Base-by-base conservation (phyloP, 1,139 yeast species). In the Magnusiomyces clavatus region DNA sequence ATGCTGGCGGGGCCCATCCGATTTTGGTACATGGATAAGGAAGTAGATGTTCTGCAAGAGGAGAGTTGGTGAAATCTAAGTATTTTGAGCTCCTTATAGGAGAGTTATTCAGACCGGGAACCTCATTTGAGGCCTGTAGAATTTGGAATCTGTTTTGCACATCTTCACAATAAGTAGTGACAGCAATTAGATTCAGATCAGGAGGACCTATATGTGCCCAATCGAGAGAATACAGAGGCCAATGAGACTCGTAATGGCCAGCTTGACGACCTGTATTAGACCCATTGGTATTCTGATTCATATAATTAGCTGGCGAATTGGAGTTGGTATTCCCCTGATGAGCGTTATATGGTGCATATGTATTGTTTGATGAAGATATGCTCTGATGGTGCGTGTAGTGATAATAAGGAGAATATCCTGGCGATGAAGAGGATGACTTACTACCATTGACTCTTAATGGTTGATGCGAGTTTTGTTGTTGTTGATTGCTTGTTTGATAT, bases 131-230 rank as follows among this genome's bases (percentile, higher is more conserved):
- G 10, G 60, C 59, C 31, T 60, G 59, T 4, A 60, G 38, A 31
- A 64, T 56, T 49, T 63, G 66, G 29, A 64, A 58, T 41, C 56
- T 53, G 29, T 51, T 54, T 14, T 49, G 43, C 17, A 43, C 34
- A 47, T 86, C 92, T 65, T 87, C 96, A 52, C 84, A 76, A 64
- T 80, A 84, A 0, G 94, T 77, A 14, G 83, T 76, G 34, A 85
- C 66, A 0, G 88, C 94, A 11, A 86, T 67, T 52, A 77, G 70
- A 17, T 82, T 83, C 19, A 66, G 60, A 14, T 72, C 72, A 3
- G 68, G 67, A 19, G 69, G 66, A 11, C 67, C 65, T 16, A 68
- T 55, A 38, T 64, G 63, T 6, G 78, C 66, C 96, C 96, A 86
- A 62, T 83, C 94, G 29, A 80, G 70, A 35, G 83, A 76, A 61